Evolutionary conservation across 2,329 filamentous ascomycete genomes (phyloP), one percentile per base, ranked within the genome.

Genomic region (Tolypocladium guangdongense): DNA sequence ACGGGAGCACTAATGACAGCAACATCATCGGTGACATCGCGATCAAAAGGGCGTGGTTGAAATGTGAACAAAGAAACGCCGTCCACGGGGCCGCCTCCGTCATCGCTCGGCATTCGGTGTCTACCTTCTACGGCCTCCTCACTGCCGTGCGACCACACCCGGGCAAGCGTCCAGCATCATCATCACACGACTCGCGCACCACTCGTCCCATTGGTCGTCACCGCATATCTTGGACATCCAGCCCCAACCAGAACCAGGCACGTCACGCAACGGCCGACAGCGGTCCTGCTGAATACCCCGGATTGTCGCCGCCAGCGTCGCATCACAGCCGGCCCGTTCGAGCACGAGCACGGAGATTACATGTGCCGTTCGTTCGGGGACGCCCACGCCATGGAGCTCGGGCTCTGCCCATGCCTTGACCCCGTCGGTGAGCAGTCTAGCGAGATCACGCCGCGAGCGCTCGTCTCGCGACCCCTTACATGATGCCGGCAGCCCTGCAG

Each of bases 401-500:
- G 43, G 18, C 16, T 32, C 18, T 46, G 43, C 18, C 43, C 43
- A 10, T 22, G 43, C 27, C 43, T 32, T 46, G 10, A 32, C 27
- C 27, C 30, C 43, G 8, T 32, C 18, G 43, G 27, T 32, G 43
- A 27, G 18, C 48, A 20, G 48, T n/a, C 14, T 39, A 35, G 10
- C 46, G 30, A 11, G 10, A 48, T 24, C 50, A 18, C 24, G 24
- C 43, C 41, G 38, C 32, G 49, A 50, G 30, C 39, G 24, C 2
- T n/a, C 20, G 22, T 20, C 41, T 27, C 32, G 41, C 24, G 8
- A 27, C 16, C 43, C 22, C 50, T 43, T 50, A 41, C 62, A 56
- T 57, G 54, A 75, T 74, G 72, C 67, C 73, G 53, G 61, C 66
- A 53, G 62, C 65, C 48, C 66, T 79, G 52, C 65, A 70, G 43